phyloP scores from a whole-genome alignment of 1,284 basidiomycete genomes.

The Wallemia ichthyophaga region DNA sequence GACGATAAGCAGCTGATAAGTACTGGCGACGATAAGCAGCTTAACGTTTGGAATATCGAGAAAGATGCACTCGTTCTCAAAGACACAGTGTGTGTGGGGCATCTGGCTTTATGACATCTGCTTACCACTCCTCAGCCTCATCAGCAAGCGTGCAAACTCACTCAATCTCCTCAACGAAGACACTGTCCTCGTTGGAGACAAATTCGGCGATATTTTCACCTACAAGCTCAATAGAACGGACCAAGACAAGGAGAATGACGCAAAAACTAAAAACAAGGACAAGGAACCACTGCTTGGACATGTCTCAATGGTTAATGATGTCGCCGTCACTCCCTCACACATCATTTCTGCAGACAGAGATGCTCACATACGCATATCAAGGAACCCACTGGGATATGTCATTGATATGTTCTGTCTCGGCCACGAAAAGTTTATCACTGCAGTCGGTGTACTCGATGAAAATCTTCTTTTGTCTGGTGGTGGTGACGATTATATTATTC shows the following conservation, averaged over 20 bases:
- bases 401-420: constrained; percentile 64
- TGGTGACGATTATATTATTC: constrained; percentile 42
- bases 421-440: constrained; percentile 38
- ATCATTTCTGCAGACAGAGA: constrained; percentile 70
- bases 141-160: constrained; percentile 41
- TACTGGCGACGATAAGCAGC: constrained; percentile 41
- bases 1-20: constrained; percentile 27
- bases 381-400: constrained; percentile 50
- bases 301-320: constrained; percentile 44
- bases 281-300: constrained; percentile 45
- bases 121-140: constrained; percentile 4
- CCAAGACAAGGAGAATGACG: neutral
- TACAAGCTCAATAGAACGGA: constrained; percentile 10
- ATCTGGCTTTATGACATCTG: neutral
- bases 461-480: constrained; percentile 42
- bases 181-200: constrained; percentile 41
- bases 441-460: constrained; percentile 27
- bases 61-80: constrained; percentile 23
- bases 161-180: constrained; percentile 27
- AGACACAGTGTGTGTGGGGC: constrained; percentile 25
- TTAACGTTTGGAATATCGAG: constrained; percentile 36
- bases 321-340: constrained; percentile 30
- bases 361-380: constrained; percentile 70
- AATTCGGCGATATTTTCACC: constrained; percentile 62
- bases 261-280: neutral